Base-by-base conservation (phyloP, 306 rosid genomes). In the Hylodesmum podocarpum region DNA sequence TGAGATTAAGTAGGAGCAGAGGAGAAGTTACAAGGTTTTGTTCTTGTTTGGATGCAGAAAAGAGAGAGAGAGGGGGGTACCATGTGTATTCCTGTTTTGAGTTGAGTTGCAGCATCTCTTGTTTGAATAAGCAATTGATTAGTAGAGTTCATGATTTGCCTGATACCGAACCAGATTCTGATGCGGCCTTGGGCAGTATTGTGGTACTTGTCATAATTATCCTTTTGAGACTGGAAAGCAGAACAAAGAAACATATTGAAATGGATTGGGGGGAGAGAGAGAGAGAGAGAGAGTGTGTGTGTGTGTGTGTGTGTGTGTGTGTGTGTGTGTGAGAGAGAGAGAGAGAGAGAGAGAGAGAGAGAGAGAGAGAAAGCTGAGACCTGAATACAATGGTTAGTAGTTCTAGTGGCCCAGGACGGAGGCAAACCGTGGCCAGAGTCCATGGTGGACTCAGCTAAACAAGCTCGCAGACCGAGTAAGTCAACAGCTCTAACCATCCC, bases 21-120 rank as follows among this genome's bases (percentile, higher is more conserved):
- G 27, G 31, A 54, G 2, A 47, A 49, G 12, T 18, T 1, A 11
- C 36, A 33, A 33, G 6, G 3, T 33, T n/a, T n/a, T n/a, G n/a
- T n/a, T n/a, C n/a, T n/a, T n/a, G n/a, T n/a, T n/a, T n/a, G 37
- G 37, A 33, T 33, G 37, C 37, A 33, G 37, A 3, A 9, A n/a
- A n/a, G n/a, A 9, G 11, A 11, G 65, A 8, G 34, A 8, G 13
- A 4, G 10, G 9, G 64, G 37, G 57, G 65, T 77, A 89, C 96
- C 96, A 91, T 91, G 72, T 93, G 97, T 70, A 93, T 91, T 85
- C 98, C 98, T 4, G 97, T 93, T 73, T 89, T 80, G 28, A 91
- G 87, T 82, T 89, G 86, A 61, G 69, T 77, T 3, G 98, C 96
- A 41, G 75, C 68, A 24, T 93, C 89, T 78, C 88, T 88, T 6